Evolutionary conservation across 352 stramenopile species (phyloP).

Genomic region (Pythium phragmitis): DNA sequence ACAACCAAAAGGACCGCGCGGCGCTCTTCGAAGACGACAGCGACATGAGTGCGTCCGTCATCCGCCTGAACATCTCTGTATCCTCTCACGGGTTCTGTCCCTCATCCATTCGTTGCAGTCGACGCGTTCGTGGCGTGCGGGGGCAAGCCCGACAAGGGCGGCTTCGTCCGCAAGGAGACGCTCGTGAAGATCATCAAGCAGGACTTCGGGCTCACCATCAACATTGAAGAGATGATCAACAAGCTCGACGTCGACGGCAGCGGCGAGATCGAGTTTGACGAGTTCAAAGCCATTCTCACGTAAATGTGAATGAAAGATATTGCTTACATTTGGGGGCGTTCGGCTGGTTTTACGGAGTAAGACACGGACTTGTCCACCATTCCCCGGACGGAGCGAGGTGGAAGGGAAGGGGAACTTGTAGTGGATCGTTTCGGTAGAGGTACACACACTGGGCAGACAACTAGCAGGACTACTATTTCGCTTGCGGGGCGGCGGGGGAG

Average conservation of each 20-base stretch:
- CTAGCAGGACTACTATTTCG: neutral
- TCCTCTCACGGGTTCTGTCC: neutral
- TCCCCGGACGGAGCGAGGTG: too few species aligned
- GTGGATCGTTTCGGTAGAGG: conserved; percentile 14
- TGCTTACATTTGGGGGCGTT: neutral
- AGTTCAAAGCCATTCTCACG: conserved; percentile 93
- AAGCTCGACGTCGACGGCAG: conserved; percentile 94
- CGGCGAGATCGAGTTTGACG: conserved; percentile 96
- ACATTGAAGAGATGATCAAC: conserved; percentile 98
- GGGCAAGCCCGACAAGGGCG: conserved; percentile 91
- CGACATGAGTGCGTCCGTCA: conserved; percentile 86
- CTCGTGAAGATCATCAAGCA: conserved; percentile 96
- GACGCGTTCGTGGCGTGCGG: conserved; percentile 97
- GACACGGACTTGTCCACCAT: too few species aligned
- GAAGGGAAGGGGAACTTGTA: too few species aligned
- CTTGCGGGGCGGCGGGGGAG: too few species aligned
- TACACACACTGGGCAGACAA: conserved; percentile 10
- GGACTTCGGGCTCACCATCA: conserved; percentile 95
- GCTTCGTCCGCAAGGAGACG: conserved; percentile 89
- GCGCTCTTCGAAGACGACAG: conserved; percentile 96
- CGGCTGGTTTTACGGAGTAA: too few species aligned
- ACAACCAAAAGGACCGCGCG: conserved; percentile 96
- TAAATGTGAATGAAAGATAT: conserved; percentile 23
- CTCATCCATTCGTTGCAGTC: conserved; percentile 39
- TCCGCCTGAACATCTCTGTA: neutral